A percentile compares a stretch with the other conserved stretches of the same genome.
Evolutionary conservation across 2,329 filamentous ascomycete species (phyloP).

Genomic region (Scedosporium dehoogii): DNA sequence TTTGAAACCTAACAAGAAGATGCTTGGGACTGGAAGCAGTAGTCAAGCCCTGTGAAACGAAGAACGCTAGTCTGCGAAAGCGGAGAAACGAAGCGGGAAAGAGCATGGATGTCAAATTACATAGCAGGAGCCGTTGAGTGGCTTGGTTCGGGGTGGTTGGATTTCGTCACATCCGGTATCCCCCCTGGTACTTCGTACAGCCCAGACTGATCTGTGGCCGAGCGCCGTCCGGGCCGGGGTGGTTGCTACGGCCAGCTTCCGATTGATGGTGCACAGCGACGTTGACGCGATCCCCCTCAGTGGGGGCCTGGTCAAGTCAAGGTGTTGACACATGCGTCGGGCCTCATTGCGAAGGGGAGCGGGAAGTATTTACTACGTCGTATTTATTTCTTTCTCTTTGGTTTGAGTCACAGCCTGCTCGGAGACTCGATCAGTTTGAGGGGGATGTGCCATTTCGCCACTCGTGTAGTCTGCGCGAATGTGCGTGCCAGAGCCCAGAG

Average conservation of each 20-base stretch:
- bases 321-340: neutral
- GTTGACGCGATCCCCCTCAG: neutral
- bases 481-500: neutral
- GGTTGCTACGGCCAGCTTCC: neutral
- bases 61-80: neutral
- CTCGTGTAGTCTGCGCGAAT: neutral
- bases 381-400: neutral
- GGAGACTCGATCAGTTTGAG: too few species aligned
- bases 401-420: neutral
- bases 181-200: neutral
- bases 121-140: neutral
- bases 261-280: neutral
- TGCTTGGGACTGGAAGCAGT: neutral
- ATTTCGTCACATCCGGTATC: neutral
- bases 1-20: neutral
- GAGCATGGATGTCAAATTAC: neutral
- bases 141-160: neutral
- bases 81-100: neutral
- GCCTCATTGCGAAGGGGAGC: too few species aligned
- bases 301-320: neutral
- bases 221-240: neutral
- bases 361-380: too few species aligned
- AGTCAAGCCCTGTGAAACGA: neutral
- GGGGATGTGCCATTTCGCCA: too few species aligned
- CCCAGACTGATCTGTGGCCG: neutral